A percentile compares a stretch with the other conserved stretches of the same genome.
phyloP scores from a whole-genome alignment of 176 grass and related monocot genomes.

The Dactylis glomerata region DNA sequence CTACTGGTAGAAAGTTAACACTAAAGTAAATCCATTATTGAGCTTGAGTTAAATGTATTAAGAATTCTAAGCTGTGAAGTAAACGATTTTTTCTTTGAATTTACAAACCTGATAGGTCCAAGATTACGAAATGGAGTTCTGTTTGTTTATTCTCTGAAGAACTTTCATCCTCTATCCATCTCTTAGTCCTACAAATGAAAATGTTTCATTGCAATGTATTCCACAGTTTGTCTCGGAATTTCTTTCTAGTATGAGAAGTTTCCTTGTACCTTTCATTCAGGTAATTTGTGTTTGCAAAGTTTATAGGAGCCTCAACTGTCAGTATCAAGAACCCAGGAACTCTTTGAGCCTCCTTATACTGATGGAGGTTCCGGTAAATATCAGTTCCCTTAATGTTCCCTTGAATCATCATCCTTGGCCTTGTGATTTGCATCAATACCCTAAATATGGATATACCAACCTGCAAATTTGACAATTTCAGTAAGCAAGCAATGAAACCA shows the following conservation, averaged over 20 bases:
- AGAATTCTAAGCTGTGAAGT: not conserved
- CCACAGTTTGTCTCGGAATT: not conserved
- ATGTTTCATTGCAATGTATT: not conserved
- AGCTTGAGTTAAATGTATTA: not conserved
- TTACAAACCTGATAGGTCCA: slow-evolving; percentile 78
- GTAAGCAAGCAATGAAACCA: not conserved
- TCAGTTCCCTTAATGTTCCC: slow-evolving; percentile 79
- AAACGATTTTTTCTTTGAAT: not conserved
- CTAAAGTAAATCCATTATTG: not conserved
- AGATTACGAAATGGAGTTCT: slow-evolving; percentile 52
- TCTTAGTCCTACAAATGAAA: slow-evolving; percentile 60
- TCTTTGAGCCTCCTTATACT: slow-evolving; percentile 88
- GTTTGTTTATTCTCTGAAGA: slow-evolving; percentile 39
- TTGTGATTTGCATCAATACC: slow-evolving; percentile 81
- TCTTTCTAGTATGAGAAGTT: not conserved
- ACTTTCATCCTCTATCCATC: slow-evolving; percentile 86
- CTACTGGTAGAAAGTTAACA: not conserved
- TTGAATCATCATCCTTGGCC: slow-evolving; percentile 69
- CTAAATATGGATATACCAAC: slow-evolving; percentile 86
- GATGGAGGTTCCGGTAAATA: slow-evolving; percentile 80
- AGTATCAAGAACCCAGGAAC: slow-evolving; percentile 85
- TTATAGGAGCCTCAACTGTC: slow-evolving; percentile 85
- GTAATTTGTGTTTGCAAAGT: slow-evolving; percentile 91
- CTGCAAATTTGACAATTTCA: slow-evolving; percentile 36
- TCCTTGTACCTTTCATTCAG: slow-evolving; percentile 71